Evolutionary conservation across 2,329 filamentous ascomycete genomes (phyloP), one percentile per base, ranked within the genome.

Genomic region (Monosporascus cannonballus): DNA sequence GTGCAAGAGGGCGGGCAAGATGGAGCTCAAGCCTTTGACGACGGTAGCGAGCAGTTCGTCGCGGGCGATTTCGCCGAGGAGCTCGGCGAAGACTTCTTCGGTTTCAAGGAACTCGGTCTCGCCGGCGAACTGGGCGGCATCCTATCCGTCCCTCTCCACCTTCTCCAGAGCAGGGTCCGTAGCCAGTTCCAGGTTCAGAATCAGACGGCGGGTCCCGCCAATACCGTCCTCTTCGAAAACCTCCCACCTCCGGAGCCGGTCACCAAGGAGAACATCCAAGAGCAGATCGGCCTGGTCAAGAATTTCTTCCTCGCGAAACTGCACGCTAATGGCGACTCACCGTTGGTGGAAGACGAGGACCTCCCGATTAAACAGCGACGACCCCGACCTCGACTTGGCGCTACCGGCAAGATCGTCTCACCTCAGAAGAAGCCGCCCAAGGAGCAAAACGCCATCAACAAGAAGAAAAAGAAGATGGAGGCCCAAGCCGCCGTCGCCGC

Each of bases 81-180:
- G 62, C 87, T 99, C 14, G 93, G 92, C 56, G 94, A 99, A 75
- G 94, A 99, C 73, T 99, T 96, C 80, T 99, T 99, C 65, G 94
- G 94, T 27, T 97, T 99, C 81, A 92, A 91, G 67, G 92, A 96
- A 55, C 82, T 99, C 46, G 94, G 94, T 44, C 80, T 99, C 53
- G 91, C 96, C 64, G 87, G 85, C 61, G 94, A 99, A 67, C 87
- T 97, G 67, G 92, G 92, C 18, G 86, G 93, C 34, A 88, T 88
- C 60, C 82, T 97, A 56, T 92, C 89, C 50, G 94, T 99, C 37
- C 94, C 95, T 24, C 79, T 99, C 54, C 94, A 99, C 73, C 82
- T 99, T 20, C 81, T 99, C 27, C 94, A 97, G 67, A 91, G 90
- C 60, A 85, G 93, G 62, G 90, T 99, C 63, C 86, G 90, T 66